Conservation (phyloP, 345 rosid species). For the Toxicodendron radicans region DNA sequence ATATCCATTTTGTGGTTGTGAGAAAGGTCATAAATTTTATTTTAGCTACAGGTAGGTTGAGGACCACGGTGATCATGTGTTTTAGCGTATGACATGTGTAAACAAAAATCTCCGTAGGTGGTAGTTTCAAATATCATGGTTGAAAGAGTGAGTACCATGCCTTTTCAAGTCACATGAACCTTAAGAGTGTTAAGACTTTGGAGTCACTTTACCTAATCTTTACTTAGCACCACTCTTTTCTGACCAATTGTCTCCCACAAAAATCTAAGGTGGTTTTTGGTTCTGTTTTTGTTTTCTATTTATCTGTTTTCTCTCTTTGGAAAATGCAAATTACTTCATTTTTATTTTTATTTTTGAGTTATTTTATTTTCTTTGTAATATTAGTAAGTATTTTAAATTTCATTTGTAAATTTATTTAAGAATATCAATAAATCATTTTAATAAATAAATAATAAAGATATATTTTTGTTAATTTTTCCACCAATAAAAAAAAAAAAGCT, state of each 20-base stretch:
- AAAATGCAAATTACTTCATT: too few relatives aligned
- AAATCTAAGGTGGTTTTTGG: too few relatives aligned
- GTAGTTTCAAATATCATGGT: constrained; percentile 9
- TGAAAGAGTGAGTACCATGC: not conserved
- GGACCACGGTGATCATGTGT: constrained; percentile 14
- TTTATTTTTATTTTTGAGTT: too few relatives aligned
- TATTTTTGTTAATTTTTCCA: too few relatives aligned
- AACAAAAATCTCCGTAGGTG: not conserved
- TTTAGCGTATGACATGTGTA: constrained; percentile 2
- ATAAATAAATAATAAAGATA: too few relatives aligned
- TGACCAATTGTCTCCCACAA: not conserved
- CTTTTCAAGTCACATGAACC: constrained; percentile 15
- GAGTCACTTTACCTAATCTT: constrained; percentile 1
- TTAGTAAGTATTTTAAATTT: too few relatives aligned
- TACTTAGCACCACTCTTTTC: not conserved
- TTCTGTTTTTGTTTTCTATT: too few relatives aligned
- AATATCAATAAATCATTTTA: too few relatives aligned
- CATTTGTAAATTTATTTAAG: too few relatives aligned
- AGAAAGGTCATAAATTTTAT: not conserved
- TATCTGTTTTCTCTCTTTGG: too few relatives aligned
- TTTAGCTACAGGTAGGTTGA: not conserved
- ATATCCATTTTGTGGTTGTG: not conserved
- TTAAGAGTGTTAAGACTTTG: not conserved
- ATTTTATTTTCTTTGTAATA: too few relatives aligned
- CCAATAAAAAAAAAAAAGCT: too few relatives aligned